Evolutionary conservation across 2,329 filamentous ascomycete species (phyloP).

Genomic region (Kalaharituber pfeilii): DNA sequence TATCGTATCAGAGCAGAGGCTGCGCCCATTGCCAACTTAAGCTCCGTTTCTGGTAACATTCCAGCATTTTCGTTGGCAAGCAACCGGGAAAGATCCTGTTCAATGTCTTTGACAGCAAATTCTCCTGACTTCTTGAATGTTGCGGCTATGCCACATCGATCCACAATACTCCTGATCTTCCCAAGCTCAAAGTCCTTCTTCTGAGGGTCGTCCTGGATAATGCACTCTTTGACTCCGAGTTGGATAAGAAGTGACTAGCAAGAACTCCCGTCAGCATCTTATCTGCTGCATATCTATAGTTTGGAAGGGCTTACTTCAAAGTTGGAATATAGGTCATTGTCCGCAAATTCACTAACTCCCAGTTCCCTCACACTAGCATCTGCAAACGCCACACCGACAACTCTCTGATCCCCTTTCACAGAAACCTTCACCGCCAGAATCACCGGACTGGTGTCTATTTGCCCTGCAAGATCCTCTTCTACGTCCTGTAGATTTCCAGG

Average conservation of each 20-base stretch:
- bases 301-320: conserved; percentile 47
- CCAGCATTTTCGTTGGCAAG: conserved; percentile 72
- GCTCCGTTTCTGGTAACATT: conserved; percentile 71
- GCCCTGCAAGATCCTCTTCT: conserved; percentile 78
- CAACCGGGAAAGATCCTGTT: conserved; percentile 75
- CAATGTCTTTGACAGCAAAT: conserved; percentile 81
- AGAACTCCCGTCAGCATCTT: neutral
- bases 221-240: conserved; percentile 81
- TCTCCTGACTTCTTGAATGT: too few species aligned
- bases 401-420: conserved; percentile 72
- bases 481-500: conserved; percentile 94
- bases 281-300: neutral
- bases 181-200: conserved; percentile 78
- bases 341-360: conserved; percentile 93
- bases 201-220: conserved; percentile 60
- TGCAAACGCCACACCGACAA: conserved; percentile 88
- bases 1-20: conserved; percentile 91
- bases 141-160: conserved; percentile 76
- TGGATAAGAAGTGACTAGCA: conserved; percentile 61
- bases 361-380: conserved; percentile 92
- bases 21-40: conserved; percentile 93
- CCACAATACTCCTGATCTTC: conserved; percentile 74
- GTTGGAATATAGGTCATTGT: conserved; percentile 96
- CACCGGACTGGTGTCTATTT: conserved; percentile 78
- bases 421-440: conserved; percentile 89